Evolutionary conservation across 257 asterid species (phyloP).

Genomic region (Nicotiana obtusifolia): DNA sequence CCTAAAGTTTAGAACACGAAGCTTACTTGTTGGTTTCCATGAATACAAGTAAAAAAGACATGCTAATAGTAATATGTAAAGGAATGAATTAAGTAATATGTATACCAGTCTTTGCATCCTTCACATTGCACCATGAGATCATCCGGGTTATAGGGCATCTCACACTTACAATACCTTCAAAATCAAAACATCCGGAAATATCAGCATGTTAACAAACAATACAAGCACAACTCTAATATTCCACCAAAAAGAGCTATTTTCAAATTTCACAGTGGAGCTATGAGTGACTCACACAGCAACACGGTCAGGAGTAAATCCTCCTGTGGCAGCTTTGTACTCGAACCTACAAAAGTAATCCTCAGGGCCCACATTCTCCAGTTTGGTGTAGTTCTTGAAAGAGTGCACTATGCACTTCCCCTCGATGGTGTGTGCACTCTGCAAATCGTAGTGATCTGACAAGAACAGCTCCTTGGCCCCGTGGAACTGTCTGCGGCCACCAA

Average conservation of each 20-base stretch:
- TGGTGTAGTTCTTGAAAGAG: constrained; percentile 69
- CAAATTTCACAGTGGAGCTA: background rate
- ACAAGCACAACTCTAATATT: constrained; percentile 2
- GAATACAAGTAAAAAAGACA: background rate
- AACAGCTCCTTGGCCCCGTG: constrained; percentile 88
- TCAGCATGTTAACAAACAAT: background rate
- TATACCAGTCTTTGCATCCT: constrained; percentile 60
- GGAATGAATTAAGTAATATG: background rate
- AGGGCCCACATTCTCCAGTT: constrained; percentile 75
- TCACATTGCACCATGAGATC: constrained; percentile 94
- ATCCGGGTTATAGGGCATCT: constrained; percentile 86
- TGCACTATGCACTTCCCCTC: constrained; percentile 89
- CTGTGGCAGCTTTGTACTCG: constrained; percentile 87
- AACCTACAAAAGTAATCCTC: constrained; percentile 31
- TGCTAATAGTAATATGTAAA: background rate
- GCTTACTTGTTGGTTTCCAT: background rate
- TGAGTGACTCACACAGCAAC: constrained; percentile 74
- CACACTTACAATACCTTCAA: constrained; percentile 78
- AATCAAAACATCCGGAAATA: background rate
- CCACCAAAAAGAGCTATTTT: background rate
- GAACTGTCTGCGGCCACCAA: constrained; percentile 86
- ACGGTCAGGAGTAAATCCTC: constrained; percentile 87
- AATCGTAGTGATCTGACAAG: constrained; percentile 73
- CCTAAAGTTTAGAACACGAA: background rate
- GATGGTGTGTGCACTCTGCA: constrained; percentile 88